Conservation (phyloP, 2,329 filamentous ascomycete genomes). For the Myriosclerotinia duriaeana region DNA sequence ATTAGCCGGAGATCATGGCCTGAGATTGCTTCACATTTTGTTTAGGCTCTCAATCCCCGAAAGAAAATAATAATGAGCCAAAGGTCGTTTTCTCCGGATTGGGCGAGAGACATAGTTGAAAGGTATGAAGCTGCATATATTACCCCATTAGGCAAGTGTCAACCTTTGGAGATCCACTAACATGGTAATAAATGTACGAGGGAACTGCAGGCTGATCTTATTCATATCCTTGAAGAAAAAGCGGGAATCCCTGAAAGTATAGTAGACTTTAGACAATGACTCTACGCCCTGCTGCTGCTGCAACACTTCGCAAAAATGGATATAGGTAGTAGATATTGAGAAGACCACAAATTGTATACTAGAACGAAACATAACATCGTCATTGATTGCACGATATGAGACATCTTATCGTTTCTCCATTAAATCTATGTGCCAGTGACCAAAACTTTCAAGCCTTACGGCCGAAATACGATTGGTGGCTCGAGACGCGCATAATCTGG, state of each 20-base stretch:
- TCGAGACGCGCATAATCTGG: slow-evolving; percentile 20
- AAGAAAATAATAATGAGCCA: not conserved
- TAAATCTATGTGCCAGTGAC: slow-evolving; percentile 14
- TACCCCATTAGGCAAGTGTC: slow-evolving; percentile 18
- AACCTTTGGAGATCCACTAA: slow-evolving; percentile 11
- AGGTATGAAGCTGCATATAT: slow-evolving; percentile 13
- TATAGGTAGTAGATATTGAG: not conserved
- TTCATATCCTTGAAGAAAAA: slow-evolving; percentile 15
- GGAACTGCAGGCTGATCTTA: slow-evolving; percentile 23
- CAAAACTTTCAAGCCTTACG: not conserved
- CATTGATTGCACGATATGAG: slow-evolving; percentile 16
- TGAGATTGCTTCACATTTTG: slow-evolving; percentile 2
- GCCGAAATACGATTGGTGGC: slow-evolving; percentile 13
- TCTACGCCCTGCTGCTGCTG: not conserved
- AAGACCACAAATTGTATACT: too few relatives aligned
- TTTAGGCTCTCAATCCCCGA: slow-evolving; percentile 1
- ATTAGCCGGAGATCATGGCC: not conserved
- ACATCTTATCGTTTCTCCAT: slow-evolving; percentile 17
- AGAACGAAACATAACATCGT: not conserved
- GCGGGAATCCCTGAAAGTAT: slow-evolving; percentile 8
- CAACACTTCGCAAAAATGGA: not conserved
- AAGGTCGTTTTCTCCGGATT: slow-evolving; percentile 13
- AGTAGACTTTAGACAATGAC: not conserved
- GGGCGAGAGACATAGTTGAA: slow-evolving; percentile 16
- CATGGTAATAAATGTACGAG: slow-evolving; percentile 16